Percentiles rank a stretch among this genome's conserved stretches.
Evolutionary conservation across 2,329 filamentous ascomycete species (phyloP).

Genomic region (Penicillium brevicompactum): DNA sequence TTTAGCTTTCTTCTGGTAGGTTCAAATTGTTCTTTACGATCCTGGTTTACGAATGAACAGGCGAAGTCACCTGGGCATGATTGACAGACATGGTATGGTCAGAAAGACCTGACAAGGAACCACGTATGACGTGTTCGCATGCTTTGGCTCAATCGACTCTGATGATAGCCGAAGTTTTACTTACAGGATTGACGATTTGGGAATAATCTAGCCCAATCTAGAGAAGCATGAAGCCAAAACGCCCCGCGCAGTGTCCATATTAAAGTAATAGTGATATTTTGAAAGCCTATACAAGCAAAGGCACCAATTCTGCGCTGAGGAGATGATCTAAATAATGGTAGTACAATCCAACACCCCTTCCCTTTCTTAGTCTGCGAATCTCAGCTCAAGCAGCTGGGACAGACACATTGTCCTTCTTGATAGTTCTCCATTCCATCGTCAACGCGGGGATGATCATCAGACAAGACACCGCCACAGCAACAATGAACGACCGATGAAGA

Average conservation of each 20-base stretch:
- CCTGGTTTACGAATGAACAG: too few relatives aligned
- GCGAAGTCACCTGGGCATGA: too few relatives aligned
- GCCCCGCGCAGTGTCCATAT: neutral
- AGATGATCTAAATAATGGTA: neutral
- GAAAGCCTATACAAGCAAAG: neutral
- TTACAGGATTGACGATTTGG: too few relatives aligned
- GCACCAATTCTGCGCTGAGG: neutral
- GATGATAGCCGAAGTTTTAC: too few relatives aligned
- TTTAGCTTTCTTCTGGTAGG: too few relatives aligned
- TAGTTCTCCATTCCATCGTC: constrained; percentile 17
- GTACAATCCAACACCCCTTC: neutral
- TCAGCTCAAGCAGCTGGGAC: neutral
- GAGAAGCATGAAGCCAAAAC: too few relatives aligned
- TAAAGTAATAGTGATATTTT: neutral
- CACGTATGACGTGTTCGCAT: too few relatives aligned
- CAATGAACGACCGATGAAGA: constrained; percentile 16
- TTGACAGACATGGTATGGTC: too few relatives aligned
- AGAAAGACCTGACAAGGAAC: too few relatives aligned
- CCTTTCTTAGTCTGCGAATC: neutral
- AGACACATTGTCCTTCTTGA: constrained; percentile 12
- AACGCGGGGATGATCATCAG: constrained; percentile 12
- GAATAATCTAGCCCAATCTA: too few relatives aligned
- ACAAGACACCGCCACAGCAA: constrained; percentile 15
- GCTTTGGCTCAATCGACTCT: too few relatives aligned
- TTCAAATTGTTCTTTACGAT: too few relatives aligned